Evolutionary conservation across 371 early-diverging fungal genomes (phyloP).

Genomic region (Circinella minor): DNA sequence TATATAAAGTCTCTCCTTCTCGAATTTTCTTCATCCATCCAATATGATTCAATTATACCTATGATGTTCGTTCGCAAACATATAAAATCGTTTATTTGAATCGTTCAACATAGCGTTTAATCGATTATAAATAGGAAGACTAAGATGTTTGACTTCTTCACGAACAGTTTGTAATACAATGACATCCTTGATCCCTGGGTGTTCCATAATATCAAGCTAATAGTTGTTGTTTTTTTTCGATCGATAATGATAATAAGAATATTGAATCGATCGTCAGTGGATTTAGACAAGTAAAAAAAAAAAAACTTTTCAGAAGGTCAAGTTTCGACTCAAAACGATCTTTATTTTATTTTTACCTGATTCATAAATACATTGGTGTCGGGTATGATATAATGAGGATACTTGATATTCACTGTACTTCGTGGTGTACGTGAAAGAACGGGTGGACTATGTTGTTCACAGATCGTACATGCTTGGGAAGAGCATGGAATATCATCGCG

Average conservation of each 20-base stretch:
- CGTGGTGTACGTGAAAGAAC: conserved; percentile 52
- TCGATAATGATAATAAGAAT: not conserved
- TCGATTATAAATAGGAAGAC: conserved; percentile 79
- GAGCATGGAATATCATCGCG: conserved; percentile 95
- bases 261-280: not conserved
- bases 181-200: conserved; percentile 84
- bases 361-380: conserved; percentile 96
- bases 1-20: too few species aligned
- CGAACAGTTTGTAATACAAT: conserved; percentile 93
- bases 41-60: conserved; percentile 34
- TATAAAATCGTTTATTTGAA: conserved; percentile 74
- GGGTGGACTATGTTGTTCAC: conserved; percentile 51
- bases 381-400: conserved; percentile 83
- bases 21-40: too few species aligned
- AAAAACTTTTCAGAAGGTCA: too few species aligned
- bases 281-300: too few species aligned
- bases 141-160: conserved; percentile 87
- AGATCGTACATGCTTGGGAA: conserved; percentile 60
- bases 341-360: conserved; percentile 59
- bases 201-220: conserved; percentile 93
- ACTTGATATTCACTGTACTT: conserved; percentile 42
- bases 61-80: conserved; percentile 96
- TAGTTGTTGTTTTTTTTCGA: too few species aligned
- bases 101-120: conserved; percentile 75
- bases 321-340: too few species aligned